Conservation (phyloP, 805 yeast species). For the Metschnikowia aberdeeniae region DNA sequence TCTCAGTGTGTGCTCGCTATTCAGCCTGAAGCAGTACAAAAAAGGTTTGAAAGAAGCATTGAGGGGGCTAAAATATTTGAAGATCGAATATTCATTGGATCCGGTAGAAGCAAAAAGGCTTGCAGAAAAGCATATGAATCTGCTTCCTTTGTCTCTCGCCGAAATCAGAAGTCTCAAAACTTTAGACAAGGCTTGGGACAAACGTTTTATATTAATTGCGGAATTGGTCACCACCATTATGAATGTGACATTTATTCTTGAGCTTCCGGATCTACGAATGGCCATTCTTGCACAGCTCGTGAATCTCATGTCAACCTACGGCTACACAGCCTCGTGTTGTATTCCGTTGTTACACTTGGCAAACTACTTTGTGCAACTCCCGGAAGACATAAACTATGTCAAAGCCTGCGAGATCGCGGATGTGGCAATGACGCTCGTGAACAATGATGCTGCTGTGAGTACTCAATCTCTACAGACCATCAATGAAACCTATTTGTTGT, state of each 20-base stretch:
- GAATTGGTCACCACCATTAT: constrained; percentile 40
- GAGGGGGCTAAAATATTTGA: constrained; percentile 31
- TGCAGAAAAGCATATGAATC: constrained; percentile 19
- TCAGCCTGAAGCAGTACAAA: constrained; percentile 24
- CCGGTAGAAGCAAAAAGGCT: constrained; percentile 21
- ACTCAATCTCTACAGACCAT: constrained; percentile 34
- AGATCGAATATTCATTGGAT: constrained; percentile 28
- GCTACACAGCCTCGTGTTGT: constrained; percentile 38
- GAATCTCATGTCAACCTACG: constrained; percentile 33
- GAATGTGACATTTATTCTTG: constrained; percentile 27
- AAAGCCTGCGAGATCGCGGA: constrained; percentile 41
- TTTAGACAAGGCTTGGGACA: constrained; percentile 22
- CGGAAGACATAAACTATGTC: constrained; percentile 26
- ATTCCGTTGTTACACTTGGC: constrained; percentile 40
- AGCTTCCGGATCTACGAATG: constrained; percentile 23
- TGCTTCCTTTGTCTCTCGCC: constrained; percentile 36
- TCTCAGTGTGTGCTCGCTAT: constrained; percentile 35
- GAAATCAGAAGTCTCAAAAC: constrained; percentile 33
- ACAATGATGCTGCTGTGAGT: constrained; percentile 28
- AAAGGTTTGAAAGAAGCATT: constrained; percentile 35
- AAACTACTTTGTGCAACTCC: constrained; percentile 23
- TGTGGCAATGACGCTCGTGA: constrained; percentile 37
- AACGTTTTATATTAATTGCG: constrained; percentile 28
- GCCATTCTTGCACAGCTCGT: constrained; percentile 33
- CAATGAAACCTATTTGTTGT: constrained; percentile 39